phyloP scores from a whole-genome alignment of 805 yeast genomes.

The Maudiozyma saulgeensis region DNA sequence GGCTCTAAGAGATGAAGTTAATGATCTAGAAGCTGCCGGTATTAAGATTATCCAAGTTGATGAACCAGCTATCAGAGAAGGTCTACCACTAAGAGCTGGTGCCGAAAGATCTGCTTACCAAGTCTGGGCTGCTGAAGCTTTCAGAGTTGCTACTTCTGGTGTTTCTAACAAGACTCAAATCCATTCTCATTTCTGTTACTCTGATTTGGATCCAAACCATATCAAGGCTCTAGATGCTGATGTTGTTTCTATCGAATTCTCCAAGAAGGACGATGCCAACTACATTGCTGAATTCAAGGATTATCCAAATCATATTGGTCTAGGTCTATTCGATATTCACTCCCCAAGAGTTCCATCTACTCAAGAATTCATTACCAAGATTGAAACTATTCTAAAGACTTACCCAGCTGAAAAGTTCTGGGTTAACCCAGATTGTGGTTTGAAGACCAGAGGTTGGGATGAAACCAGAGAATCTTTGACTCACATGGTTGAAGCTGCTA shows the following conservation, averaged over 20 bases:
- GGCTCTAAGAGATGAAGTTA: conserved; percentile 97
- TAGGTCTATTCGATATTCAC: conserved; percentile 98
- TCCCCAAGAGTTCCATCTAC: conserved; percentile 99
- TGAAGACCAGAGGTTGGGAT: conserved; percentile 99
- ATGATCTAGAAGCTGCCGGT: conserved; percentile 97
- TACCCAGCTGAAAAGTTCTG: conserved; percentile 98
- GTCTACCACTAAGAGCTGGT: conserved; percentile 98
- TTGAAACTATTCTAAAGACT: conserved; percentile 87
- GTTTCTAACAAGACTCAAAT: conserved; percentile 91
- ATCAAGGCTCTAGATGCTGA: conserved; percentile 99
- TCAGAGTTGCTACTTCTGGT: conserved; percentile 99
- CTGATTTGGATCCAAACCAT: conserved; percentile 98
- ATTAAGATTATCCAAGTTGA: conserved; percentile 97
- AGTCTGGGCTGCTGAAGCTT: conserved; percentile 98
- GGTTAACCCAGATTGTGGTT: conserved; percentile 99
- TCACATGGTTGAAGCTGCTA: conserved; percentile 99
- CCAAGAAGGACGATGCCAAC: conserved; percentile 98
- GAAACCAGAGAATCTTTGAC: conserved; percentile 92
- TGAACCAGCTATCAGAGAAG: conserved; percentile 99
- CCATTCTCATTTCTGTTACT: conserved; percentile 99
- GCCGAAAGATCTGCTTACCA: conserved; percentile 92
- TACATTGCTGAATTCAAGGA: conserved; percentile 95
- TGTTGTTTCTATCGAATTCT: conserved; percentile 97
- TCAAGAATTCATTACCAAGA: conserved; percentile 91
- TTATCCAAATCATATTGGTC: conserved; percentile 99